Percentiles rank a stretch among this genome's conserved stretches.
phyloP scores from a whole-genome alignment of 23 red algal species.

The Cyanidiococcus yangmingshanensis region DNA sequence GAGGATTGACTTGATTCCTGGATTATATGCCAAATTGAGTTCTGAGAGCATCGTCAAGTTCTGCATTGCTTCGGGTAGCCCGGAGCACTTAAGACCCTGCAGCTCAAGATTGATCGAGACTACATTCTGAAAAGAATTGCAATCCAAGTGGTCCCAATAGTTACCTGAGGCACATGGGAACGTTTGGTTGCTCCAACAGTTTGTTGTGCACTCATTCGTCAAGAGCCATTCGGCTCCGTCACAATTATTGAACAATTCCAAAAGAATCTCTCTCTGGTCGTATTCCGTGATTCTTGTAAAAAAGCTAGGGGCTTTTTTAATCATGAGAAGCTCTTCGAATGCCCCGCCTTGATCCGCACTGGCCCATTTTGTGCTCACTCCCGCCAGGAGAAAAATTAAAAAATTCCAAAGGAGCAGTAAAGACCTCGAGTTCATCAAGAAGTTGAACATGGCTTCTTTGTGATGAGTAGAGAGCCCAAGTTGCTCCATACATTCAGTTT shows the following conservation, averaged over 20 bases:
- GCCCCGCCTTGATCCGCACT: no score
- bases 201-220: neutral
- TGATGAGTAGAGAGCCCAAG: no score
- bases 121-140: neutral
- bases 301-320: no score
- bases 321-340: no score
- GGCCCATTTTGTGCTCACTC: no score
- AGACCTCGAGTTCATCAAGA: no score
- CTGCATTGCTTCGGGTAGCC: neutral
- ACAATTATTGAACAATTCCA: neutral
- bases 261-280: slow-evolving; percentile 2
- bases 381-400: no score
- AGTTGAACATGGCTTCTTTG: no score
- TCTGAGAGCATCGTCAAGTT: neutral
- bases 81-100: neutral
- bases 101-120: neutral
- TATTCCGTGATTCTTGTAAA: no score
- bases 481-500: no score
- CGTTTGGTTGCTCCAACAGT: neutral
- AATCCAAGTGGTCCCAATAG: neutral
- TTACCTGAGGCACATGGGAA: neutral
- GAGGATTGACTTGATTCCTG: neutral
- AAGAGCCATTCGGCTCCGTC: neutral
- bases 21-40: neutral
- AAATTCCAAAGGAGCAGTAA: no score